Evolutionary conservation across 306 rosid species (phyloP).

Genomic region (Gastrolobium bilobum): DNA sequence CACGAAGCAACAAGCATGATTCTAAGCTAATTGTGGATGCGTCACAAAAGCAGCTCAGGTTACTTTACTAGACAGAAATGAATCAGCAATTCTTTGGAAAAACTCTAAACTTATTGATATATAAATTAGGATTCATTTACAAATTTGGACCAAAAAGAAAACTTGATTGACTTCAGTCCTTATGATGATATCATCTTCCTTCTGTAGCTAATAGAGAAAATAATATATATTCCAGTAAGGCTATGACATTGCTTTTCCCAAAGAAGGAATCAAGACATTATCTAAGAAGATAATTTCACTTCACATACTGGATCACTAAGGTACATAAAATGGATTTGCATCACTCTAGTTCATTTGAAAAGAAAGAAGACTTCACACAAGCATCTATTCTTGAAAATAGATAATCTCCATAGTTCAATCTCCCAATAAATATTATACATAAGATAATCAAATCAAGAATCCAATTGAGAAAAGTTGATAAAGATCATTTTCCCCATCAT

Average conservation of each 20-base stretch:
- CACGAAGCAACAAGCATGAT: too few species aligned
- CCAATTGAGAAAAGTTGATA: neutral
- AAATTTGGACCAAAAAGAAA: constrained; percentile 5
- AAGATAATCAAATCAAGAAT: constrained; percentile 36
- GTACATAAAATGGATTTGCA: constrained; percentile 21
- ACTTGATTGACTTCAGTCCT: neutral
- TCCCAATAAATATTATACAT: constrained; percentile 3
- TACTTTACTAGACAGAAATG: neutral
- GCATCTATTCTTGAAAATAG: neutral
- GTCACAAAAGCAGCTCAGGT: constrained; percentile 1
- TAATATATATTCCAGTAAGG: constrained; percentile 12
- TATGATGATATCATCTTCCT: neutral
- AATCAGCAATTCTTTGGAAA: constrained; percentile 1
- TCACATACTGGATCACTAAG: constrained; percentile 25
- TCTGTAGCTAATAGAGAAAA: neutral
- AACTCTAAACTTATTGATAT: neutral
- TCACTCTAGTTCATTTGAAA: constrained; percentile 18
- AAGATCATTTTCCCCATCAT: neutral
- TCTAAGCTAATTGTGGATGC: too few species aligned
- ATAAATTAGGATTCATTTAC: constrained; percentile 1
- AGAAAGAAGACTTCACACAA: constrained; percentile 16
- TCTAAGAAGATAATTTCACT: constrained; percentile 24
- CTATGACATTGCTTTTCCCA: constrained; percentile 16
- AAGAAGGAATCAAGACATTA: constrained; percentile 16
- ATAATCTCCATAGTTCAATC: constrained; percentile 7